Evolutionary conservation across 2,329 filamentous ascomycete species (phyloP).

Genomic region (Venturia oleaginea): DNA sequence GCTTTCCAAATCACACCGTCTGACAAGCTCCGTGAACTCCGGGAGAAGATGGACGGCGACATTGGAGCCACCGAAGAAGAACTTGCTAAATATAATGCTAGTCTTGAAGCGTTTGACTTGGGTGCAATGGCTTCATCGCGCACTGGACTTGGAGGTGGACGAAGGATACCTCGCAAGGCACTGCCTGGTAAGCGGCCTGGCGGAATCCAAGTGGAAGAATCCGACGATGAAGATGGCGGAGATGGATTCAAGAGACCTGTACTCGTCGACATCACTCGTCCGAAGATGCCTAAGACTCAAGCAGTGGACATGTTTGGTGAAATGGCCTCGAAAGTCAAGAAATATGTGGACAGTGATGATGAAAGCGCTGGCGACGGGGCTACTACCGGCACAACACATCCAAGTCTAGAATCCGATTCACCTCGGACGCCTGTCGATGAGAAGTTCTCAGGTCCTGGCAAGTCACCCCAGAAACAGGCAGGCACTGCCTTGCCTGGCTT

Average conservation of each 20-base stretch:
- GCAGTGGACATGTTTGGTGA: constrained; percentile 60
- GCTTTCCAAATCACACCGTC: constrained; percentile 86
- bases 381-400: constrained; percentile 66
- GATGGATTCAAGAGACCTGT: constrained; percentile 64
- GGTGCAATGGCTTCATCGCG: constrained; percentile 24
- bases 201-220: background rate
- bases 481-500: constrained; percentile 29
- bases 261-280: constrained; percentile 57
- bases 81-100: constrained; percentile 31
- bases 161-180: constrained; percentile 24
- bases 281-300: constrained; percentile 53
- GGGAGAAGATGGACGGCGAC: constrained; percentile 83
- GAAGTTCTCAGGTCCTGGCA: constrained; percentile 41
- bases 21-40: constrained; percentile 80
- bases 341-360: constrained; percentile 63
- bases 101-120: constrained; percentile 35
- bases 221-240: constrained; percentile 28
- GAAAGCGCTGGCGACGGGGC: constrained; percentile 56
- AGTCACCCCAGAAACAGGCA: constrained; percentile 1
- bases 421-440: constrained; percentile 57
- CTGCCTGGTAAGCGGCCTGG: background rate
- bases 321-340: constrained; percentile 67
- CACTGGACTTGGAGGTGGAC: constrained; percentile 1
- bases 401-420: constrained; percentile 62
- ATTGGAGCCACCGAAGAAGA: constrained; percentile 37